These are phyloP conservation scores for Penicillium cinerascens DNA, from an alignment of 495 filamentous ascomycete species.

Conservation along the genomic window DNA sequence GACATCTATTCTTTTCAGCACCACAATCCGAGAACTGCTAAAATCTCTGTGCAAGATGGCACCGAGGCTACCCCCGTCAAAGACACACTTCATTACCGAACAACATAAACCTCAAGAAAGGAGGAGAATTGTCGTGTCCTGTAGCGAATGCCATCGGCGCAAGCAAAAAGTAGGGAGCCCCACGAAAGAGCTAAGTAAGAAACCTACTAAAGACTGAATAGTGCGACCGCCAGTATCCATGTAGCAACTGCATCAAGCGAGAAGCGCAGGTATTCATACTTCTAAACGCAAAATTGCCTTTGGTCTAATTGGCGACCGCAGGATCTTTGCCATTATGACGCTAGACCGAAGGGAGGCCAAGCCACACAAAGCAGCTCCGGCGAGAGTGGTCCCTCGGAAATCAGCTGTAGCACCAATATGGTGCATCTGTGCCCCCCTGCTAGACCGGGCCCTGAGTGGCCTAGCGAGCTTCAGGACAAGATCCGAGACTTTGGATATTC, in stretches of 20 bases:
- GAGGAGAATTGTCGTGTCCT: conserved; percentile 57
- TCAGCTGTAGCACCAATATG: conserved; percentile 1
- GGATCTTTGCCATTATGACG: conserved; percentile 32
- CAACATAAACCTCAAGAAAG: conserved; percentile 45
- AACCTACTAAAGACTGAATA: conserved; percentile 2
- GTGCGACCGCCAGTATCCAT: conserved; percentile 59
- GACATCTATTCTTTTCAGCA: no score
- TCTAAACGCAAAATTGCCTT: conserved; percentile 1
- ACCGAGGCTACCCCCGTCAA: no score
- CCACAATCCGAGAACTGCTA: no score
- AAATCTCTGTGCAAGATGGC: no score
- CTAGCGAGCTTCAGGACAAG: conserved; percentile 6
- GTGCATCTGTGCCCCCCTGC: background rate
- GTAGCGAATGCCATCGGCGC: conserved; percentile 60
- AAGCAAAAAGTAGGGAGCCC: conserved; percentile 51
- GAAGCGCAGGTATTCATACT: conserved; percentile 36
- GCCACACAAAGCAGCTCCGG: background rate
- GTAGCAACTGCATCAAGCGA: conserved; percentile 56
- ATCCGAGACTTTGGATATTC: conserved; percentile 15
- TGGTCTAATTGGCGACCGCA: conserved; percentile 20
- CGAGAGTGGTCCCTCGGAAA: background rate
- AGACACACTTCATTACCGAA: background rate
- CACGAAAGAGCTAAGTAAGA: background rate
- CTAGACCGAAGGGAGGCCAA: conserved; percentile 6
- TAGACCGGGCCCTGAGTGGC: background rate